Base-by-base conservation (phyloP, 2,329 filamentous ascomycete species). In the Arthrocladium fulminans region DNA sequence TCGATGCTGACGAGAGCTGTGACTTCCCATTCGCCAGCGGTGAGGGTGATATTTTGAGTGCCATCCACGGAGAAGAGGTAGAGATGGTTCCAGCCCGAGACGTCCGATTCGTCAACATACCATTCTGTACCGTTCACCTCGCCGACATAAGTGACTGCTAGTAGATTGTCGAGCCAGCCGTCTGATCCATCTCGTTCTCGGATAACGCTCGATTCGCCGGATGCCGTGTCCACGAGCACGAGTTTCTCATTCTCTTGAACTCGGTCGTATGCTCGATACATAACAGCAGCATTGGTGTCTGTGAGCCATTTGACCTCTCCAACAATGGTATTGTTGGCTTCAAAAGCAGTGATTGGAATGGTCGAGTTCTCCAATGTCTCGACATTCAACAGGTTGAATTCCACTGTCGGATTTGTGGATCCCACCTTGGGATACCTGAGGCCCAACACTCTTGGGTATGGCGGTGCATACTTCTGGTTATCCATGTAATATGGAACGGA, bases 291-390 rank as follows among this genome's bases (percentile, higher is more conserved):
- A 59, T 84, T 80, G 3, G 67, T 66, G 6, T 78, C 73, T 0
- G 81, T 84, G 17, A 84, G 67, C 83, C 83, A 86, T 0, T 75
- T 72, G 3, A 86, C 75, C 60, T 86, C 81, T 2, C 81, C 81
- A 43, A 86, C 74, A 42, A 86, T 75, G 22, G 81, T 67, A 46
- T 85, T 77, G 7, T 82, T 73, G 0, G 71, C 67, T 7, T 74
- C 65, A 59, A 81, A 85, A 0, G 74, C 77, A 13, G 77, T 72
- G 17, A 83, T 71, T 0, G 73, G 60, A 2, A 83, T 65, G 0
- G 68, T 57, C 1, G 66, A 66, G 39, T 68, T 65, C 35, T 74
- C 63, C 4, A 70, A 66, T 2, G 69, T 68, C 2, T 66, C 67
- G 10, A 84, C 61, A 17, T 76, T 67, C 2, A 85, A 65, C 1